A percentile compares a stretch with the other conserved stretches of the same genome.
phyloP scores from a whole-genome alignment of 2,329 filamentous ascomycete species.

The Exserohilum turcica region DNA sequence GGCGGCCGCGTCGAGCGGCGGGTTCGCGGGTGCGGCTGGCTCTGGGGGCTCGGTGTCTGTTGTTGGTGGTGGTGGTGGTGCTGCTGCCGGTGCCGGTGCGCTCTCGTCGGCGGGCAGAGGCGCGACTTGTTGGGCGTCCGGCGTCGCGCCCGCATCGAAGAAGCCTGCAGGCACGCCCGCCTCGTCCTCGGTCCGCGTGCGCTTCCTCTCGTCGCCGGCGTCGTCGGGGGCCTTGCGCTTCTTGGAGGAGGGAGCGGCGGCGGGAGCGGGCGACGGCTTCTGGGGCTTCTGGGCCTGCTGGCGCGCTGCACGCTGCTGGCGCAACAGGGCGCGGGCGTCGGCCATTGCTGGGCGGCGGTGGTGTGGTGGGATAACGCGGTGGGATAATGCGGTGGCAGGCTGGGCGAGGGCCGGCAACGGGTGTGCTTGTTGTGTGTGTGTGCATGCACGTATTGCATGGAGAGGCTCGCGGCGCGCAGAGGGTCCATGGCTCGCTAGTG shows the following conservation, averaged over 20 bases:
- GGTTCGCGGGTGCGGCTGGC: conserved; percentile 8
- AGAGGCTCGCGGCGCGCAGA: conserved; percentile 9
- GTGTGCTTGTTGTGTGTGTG: too few species aligned
- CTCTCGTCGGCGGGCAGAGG: conserved; percentile 1
- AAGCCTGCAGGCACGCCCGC: conserved; percentile 44
- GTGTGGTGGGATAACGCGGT: not conserved
- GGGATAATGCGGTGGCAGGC: not conserved
- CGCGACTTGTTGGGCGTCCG: conserved; percentile 14
- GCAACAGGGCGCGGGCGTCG: conserved; percentile 47
- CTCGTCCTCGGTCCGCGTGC: conserved; percentile 40
- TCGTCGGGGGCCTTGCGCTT: conserved; percentile 46
- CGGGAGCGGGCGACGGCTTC: conserved; percentile 38
- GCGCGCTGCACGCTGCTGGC: conserved; percentile 47
- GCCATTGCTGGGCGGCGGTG: conserved; percentile 33
- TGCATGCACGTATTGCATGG: too few species aligned
- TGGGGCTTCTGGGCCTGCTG: conserved; percentile 40
- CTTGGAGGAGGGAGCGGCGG: conserved; percentile 36
- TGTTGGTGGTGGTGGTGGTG: too few species aligned
- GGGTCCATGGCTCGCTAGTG: conserved; percentile 9
- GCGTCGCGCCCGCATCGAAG: conserved; percentile 38
- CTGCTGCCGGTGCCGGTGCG: conserved; percentile 5
- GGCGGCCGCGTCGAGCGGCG: conserved; percentile 25
- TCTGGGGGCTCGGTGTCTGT: conserved; percentile 13
- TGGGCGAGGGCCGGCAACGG: conserved; percentile 1
- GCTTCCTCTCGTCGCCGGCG: conserved; percentile 36